Percentiles rank a stretch among this genome's conserved stretches.
phyloP scores from a whole-genome alignment of 768 basidiomycete genomes.

The Flagelloscypha sp. region DNA sequence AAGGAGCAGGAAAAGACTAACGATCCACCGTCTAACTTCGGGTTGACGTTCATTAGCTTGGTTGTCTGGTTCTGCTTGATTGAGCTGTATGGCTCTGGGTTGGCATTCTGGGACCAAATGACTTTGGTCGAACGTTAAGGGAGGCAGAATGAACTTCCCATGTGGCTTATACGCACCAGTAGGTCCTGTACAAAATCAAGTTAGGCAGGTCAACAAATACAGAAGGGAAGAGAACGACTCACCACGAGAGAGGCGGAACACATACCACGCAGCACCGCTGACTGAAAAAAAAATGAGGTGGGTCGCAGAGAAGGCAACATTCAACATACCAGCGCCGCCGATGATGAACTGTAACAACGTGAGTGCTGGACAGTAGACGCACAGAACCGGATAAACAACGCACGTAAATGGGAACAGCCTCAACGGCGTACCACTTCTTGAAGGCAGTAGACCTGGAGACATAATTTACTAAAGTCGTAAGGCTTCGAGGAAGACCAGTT shows the following conservation, averaged over 20 bases:
- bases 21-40: conserved; percentile 74
- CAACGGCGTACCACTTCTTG: conserved; percentile 69
- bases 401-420: no score
- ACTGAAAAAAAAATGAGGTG: conserved; percentile 19
- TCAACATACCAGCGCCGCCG: no score
- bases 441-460: no score
- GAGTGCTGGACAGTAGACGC: no score
- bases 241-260: conserved; percentile 51
- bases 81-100: conserved; percentile 87
- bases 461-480: no score
- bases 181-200: conserved; percentile 45
- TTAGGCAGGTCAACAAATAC: no score
- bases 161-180: conserved; percentile 41
- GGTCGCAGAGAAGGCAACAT: conserved; percentile 11
- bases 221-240: no score
- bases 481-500: no score
- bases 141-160: no score
- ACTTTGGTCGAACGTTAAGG: conserved; percentile 22
- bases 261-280: conserved; percentile 60
- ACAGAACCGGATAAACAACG: no score
- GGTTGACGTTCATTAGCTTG: conserved; percentile 62
- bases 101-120: conserved; percentile 49
- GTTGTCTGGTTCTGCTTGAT: conserved; percentile 68
- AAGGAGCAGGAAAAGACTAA: no score
- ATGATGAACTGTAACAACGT: no score